phyloP scores from a whole-genome alignment of 2,329 filamentous ascomycete species.

The Helicocarpus griseus region DNA sequence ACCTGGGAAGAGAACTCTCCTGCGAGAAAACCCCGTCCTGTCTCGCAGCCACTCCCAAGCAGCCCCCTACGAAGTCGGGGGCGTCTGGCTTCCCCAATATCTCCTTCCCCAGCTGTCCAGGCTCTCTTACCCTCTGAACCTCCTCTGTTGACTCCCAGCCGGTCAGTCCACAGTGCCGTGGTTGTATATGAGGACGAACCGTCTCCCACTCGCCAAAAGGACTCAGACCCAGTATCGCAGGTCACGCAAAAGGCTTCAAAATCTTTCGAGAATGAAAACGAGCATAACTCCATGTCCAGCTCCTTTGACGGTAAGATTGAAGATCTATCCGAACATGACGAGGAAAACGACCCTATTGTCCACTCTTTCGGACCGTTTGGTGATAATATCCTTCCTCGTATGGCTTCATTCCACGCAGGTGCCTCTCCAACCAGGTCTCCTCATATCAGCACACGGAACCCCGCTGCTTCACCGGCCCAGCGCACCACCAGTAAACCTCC shows the following conservation, averaged over 20 bases:
- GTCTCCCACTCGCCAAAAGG: conserved; percentile 42
- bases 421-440: conserved; percentile 49
- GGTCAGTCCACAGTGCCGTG: conserved; percentile 35
- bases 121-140: conserved; percentile 33
- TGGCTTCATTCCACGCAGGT: conserved; percentile 65
- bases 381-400: conserved; percentile 69
- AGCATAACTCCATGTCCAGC: conserved; percentile 25
- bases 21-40: conserved; percentile 31
- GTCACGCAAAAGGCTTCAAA: conserved; percentile 26
- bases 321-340: conserved; percentile 68
- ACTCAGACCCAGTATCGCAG: conserved; percentile 20
- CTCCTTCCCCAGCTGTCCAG: conserved; percentile 52
- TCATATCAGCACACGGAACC: conserved; percentile 20
- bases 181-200: conserved; percentile 64
- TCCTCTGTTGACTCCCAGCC: conserved; percentile 34
- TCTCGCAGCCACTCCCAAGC: conserved; percentile 22
- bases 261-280: conserved; percentile 17
- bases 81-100: conserved; percentile 65
- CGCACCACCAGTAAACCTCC: conserved; percentile 12
- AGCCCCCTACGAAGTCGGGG: conserved; percentile 48
- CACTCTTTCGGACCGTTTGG: conserved; percentile 89
- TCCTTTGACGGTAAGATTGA: conserved; percentile 37
- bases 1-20: conserved; percentile 54
- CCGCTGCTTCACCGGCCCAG: conserved; percentile 19
- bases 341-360: conserved; percentile 89